phyloP scores from a whole-genome alignment of 768 basidiomycete genomes.

The Boletus vermiculosoides region DNA sequence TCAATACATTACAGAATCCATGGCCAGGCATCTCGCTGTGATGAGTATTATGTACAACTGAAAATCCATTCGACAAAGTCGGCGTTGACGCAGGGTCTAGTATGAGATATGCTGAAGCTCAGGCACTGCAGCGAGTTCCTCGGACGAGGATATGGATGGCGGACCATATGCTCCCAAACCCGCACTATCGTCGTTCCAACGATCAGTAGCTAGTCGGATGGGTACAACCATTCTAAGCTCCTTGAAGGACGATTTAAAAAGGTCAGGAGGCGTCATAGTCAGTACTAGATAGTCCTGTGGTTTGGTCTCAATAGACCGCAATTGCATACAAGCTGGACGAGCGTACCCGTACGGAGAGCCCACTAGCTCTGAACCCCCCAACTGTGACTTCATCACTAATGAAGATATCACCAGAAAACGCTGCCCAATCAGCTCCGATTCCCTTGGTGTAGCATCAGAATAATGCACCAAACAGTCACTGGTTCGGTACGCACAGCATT shows the following conservation, averaged over 20 bases:
- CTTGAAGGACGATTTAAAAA: conserved; percentile 50
- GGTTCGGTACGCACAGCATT: conserved; percentile 44
- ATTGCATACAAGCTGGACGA: not conserved
- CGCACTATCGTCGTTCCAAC: conserved; percentile 44
- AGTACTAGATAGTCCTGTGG: conserved; percentile 66
- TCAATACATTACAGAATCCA: not conserved
- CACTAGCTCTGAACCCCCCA: conserved; percentile 64
- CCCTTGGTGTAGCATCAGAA: conserved; percentile 39
- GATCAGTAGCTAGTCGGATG: conserved; percentile 62
- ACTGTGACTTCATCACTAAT: conserved; percentile 48
- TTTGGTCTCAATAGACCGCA: not conserved
- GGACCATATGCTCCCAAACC: conserved; percentile 12
- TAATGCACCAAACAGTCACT: not conserved
- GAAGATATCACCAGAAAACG: conserved; percentile 62
- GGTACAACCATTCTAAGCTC: conserved; percentile 65
- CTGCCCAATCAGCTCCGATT: conserved; percentile 60
- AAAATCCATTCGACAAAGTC: not conserved
- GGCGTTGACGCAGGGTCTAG: not conserved
- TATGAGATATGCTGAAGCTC: conserved; percentile 8
- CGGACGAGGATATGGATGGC: conserved; percentile 23
- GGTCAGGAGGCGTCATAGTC: conserved; percentile 57
- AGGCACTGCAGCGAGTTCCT: conserved; percentile 19
- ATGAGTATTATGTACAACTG: not conserved
- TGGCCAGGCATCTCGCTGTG: not conserved
- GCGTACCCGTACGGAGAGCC: conserved; percentile 60